Base-by-base conservation (phyloP, 805 yeast species). In the Starmera quercuum region DNA sequence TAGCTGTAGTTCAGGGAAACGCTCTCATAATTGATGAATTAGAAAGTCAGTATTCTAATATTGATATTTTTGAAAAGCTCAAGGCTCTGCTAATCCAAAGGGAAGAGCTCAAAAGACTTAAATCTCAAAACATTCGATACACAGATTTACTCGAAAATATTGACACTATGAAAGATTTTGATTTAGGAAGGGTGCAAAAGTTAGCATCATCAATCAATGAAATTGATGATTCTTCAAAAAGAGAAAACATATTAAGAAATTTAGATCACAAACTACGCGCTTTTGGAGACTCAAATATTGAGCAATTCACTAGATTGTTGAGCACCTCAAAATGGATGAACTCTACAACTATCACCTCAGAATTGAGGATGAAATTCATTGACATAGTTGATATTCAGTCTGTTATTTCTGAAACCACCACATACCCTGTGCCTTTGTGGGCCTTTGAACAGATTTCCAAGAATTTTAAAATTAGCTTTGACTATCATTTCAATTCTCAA, bases 401-500 rank as follows among this genome's bases (percentile, higher is more conserved):
- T 3, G 22, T 43, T 4, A 26, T 40, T 5, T 31, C 21, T 6
- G 17, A 26, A 4, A 25, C 26, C 2, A 32, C 40, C 1, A 8
- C 12, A 3, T 44, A 68, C 40, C 74, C 73, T 1, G 51, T 56
- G 2, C 44, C 69, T 0, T 59, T 72, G 60, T 73, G 78, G 77
- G 77, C 72, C 2, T 53, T 73, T 15, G 67, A 65, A 23, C 44
- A 61, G 0, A 47, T 75, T 7, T 52, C 76, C 1, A 54, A 62
- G 19, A 72, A 72, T 25, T 64, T 74, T 39, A 49, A 56, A 12
- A 47, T 62, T 6, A 61, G 79, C 32, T 76, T 75, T 47, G 60
- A 69, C 26, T 76, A 66, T 50, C 82, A 75, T 47, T 75, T 75
- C 54, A 64, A 66, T 35, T 51, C 58, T 5, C 49, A 56, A 26